phyloP scores from a whole-genome alignment of 768 basidiomycete genomes.

The Dictyophora rubrovolvata region DNA sequence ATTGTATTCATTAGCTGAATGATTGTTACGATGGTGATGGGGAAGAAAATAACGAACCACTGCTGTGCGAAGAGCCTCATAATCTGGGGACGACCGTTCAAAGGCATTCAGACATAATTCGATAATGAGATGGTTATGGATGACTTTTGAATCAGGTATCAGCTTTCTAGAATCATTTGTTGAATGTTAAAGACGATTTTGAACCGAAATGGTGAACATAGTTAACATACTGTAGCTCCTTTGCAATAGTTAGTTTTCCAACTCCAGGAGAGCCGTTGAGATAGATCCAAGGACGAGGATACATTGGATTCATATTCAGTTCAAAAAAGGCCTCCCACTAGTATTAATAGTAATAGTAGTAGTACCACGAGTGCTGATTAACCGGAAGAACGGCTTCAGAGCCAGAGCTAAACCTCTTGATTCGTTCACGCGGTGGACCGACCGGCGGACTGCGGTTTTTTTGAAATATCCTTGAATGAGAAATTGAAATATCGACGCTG shows the following conservation, averaged over 20 bases:
- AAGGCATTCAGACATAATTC: constrained; percentile 1
- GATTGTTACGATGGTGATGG: background rate
- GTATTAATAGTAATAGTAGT: too few species aligned
- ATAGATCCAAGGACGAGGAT: constrained; percentile 2
- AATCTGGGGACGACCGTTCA: background rate
- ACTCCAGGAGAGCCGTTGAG: background rate
- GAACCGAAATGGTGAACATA: background rate
- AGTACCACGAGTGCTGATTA: too few species aligned
- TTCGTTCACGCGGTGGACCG: background rate
- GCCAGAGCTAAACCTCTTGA: background rate
- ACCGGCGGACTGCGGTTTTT: background rate
- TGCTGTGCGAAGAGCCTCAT: background rate
- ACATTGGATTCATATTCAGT: background rate
- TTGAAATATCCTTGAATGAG: too few species aligned
- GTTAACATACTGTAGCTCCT: background rate
- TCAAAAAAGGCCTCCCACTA: too few species aligned
- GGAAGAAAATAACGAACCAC: background rate
- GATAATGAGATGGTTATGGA: constrained; percentile 5
- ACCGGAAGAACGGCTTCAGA: background rate
- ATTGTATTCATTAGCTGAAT: background rate
- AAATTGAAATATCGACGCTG: too few species aligned
- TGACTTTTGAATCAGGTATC: constrained; percentile 5
- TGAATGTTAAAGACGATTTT: background rate
- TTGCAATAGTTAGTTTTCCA: constrained; percentile 2
- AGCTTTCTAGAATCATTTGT: background rate